phyloP scores from a whole-genome alignment of 2,329 filamentous ascomycete species.

The Verticillium tricorpus region DNA sequence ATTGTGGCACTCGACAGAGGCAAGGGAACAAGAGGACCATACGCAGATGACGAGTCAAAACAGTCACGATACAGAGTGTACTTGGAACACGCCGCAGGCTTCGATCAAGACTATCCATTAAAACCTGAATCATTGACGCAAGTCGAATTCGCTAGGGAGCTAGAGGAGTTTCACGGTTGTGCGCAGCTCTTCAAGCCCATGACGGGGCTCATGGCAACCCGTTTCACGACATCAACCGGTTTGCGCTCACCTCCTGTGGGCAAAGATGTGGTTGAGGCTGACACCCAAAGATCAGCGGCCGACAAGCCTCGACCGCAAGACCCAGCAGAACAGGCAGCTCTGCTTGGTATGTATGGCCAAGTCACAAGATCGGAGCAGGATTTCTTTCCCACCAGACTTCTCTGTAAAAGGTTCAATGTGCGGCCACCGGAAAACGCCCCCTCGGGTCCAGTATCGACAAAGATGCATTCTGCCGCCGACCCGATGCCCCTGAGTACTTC shows the following conservation, averaged over 20 bases:
- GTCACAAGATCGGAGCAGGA: slow-evolving; percentile 70
- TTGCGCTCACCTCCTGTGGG: not conserved
- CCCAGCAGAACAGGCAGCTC: slow-evolving; percentile 81
- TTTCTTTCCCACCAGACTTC: slow-evolving; percentile 75
- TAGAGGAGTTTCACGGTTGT: slow-evolving; percentile 67
- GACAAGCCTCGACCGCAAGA: slow-evolving; percentile 61
- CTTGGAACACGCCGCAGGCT: slow-evolving; percentile 70
- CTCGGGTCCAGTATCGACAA: slow-evolving; percentile 37
- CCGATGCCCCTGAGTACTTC: not conserved
- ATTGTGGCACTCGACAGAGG: slow-evolving; percentile 64
- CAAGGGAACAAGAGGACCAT: slow-evolving; percentile 67
- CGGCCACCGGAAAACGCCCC: slow-evolving; percentile 66
- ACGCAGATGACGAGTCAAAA: slow-evolving; percentile 77
- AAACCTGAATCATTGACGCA: slow-evolving; percentile 40
- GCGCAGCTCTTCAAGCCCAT: slow-evolving; percentile 82
- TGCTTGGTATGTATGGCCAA: slow-evolving; percentile 85
- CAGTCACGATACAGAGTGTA: slow-evolving; percentile 76
- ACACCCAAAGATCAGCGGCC: slow-evolving; percentile 15
- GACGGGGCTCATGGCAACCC: slow-evolving; percentile 85
- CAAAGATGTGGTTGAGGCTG: slow-evolving; percentile 6
- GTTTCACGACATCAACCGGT: slow-evolving; percentile 65
- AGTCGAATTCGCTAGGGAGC: slow-evolving; percentile 76
- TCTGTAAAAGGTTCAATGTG: slow-evolving; percentile 97
- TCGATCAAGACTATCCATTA: slow-evolving; percentile 50
- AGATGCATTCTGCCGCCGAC: not conserved